phyloP scores from a whole-genome alignment of 2,329 filamentous ascomycete species.

The Cytospora leucostoma region DNA sequence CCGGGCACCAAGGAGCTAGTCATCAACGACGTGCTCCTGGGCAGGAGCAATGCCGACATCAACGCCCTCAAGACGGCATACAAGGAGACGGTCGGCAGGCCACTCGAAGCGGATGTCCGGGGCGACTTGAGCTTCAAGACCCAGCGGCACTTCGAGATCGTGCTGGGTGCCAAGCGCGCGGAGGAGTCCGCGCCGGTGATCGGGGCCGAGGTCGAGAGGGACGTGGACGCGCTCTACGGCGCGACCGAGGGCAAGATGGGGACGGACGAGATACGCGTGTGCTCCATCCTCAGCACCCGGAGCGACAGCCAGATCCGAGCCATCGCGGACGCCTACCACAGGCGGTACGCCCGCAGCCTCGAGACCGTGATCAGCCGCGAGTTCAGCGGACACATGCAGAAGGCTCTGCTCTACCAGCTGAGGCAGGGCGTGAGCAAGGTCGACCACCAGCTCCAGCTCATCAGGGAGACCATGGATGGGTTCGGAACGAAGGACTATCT shows the following conservation, averaged over 20 bases:
- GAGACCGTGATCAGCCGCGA: slow-evolving; percentile 74
- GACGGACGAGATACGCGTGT: slow-evolving; percentile 76
- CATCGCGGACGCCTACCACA: slow-evolving; percentile 73
- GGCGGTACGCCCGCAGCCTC: slow-evolving; percentile 69
- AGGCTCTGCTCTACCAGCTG: slow-evolving; percentile 80
- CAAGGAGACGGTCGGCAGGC: slow-evolving; percentile 63
- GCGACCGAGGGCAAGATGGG: slow-evolving; percentile 73
- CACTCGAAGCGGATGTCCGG: slow-evolving; percentile 71
- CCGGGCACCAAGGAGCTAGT: slow-evolving; percentile 83
- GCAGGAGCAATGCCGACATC: slow-evolving; percentile 84
- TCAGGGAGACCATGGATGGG: slow-evolving; percentile 89
- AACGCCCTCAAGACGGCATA: slow-evolving; percentile 83
- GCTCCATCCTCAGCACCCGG: slow-evolving; percentile 72
- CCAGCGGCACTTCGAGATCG: slow-evolving; percentile 79
- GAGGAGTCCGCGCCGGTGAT: slow-evolving; percentile 78
- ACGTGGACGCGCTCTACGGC: slow-evolving; percentile 74
- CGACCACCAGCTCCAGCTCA: slow-evolving; percentile 75
- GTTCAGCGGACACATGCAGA: slow-evolving; percentile 91
- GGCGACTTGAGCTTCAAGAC: slow-evolving; percentile 85
- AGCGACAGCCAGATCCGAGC: slow-evolving; percentile 84
- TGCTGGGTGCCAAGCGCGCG: slow-evolving; percentile 70
- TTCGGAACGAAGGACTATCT: slow-evolving; percentile 83
- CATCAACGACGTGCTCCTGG: slow-evolving; percentile 83
- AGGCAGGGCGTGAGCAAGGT: slow-evolving; percentile 75
- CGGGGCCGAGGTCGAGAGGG: slow-evolving; percentile 71